Evolutionary conservation across 2,329 filamentous ascomycete species (phyloP), one percentile per base, ranked within the genome.

Genomic region (Penicillium sclerotigenum): DNA sequence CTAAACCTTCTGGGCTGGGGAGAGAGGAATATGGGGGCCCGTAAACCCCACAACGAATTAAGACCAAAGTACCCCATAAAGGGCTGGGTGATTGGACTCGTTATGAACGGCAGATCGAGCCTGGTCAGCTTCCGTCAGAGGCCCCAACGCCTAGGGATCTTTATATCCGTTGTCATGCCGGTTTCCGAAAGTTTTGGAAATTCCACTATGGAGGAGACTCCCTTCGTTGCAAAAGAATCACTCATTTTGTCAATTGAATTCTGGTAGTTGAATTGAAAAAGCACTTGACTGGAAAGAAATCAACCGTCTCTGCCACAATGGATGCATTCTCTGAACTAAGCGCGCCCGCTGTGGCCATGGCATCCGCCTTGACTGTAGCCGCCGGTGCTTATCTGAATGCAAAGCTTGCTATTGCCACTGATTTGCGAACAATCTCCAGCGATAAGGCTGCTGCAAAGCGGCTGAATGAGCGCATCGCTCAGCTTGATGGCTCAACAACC

Each of bases 301-400:
- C 14, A 18, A 13, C 16, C 33, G 26, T 42, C 16, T 24, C 22
- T 11, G 14, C 28, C n/a, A 4, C 47, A 18, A 72, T 73, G 70
- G 68, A 69, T 8, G 20, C 68, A 13, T 51, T 73, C 36, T 65
- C 70, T 13, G 68, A 70, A 31, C 57, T 67, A 18, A 59, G 63
- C 34, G 59, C 49, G 47, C 65, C 71, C 26, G 61, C 70, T 2
- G 50, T 73, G 63, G 70, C 69, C 5, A 59, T 71, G 49, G 69
- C 68, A 22, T 73, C 73, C 4, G 73, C 73, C 24, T 56, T 75
- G 20, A 62, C 72, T 0, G 62, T 71, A 1, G 71, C 73, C 5
- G 68, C 69, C 1, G 72, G 69, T 5, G 73, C 73, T 18, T 79
- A 79, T 58, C 57, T 79, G 13, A 77, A 79, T 65, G 77, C 76